Percentiles rank a stretch among this genome's conserved stretches.
Conservation (phyloP, 164 flowering plant species). For the Kingdonia uniflora region DNA sequence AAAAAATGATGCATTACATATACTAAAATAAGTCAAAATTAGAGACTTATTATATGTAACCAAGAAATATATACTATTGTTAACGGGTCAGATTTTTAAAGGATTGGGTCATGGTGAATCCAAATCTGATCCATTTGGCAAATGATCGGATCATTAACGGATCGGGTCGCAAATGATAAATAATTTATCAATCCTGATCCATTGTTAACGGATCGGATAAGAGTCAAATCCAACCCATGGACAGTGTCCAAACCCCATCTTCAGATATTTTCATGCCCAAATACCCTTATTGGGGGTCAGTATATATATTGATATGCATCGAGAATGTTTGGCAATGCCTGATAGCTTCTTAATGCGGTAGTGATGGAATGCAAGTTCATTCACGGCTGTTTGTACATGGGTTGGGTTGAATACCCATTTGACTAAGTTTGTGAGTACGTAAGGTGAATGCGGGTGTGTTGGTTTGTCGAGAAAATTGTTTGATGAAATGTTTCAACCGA, state of each 20-base stretch:
- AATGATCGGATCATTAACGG: too few relatives aligned
- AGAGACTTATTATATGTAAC: too few relatives aligned
- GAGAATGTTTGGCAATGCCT: constrained; percentile 9
- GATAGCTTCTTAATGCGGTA: constrained; percentile 54
- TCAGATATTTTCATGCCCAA: constrained; percentile 58
- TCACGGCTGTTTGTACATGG: constrained; percentile 32
- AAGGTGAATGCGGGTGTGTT: constrained; percentile 37
- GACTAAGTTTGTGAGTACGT: constrained; percentile 48
- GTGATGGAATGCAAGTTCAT: constrained; percentile 45
- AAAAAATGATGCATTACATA: too few relatives aligned
- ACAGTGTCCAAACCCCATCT: constrained; percentile 21
- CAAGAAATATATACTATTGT: too few relatives aligned
- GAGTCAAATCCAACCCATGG: too few relatives aligned
- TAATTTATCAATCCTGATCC: too few relatives aligned
- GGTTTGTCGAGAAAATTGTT: constrained; percentile 30
- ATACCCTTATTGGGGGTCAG: constrained; percentile 53
- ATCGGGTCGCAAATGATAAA: too few relatives aligned
- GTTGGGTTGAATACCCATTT: constrained; percentile 30
- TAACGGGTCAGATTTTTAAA: too few relatives aligned
- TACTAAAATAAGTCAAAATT: too few relatives aligned
- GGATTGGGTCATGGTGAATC: too few relatives aligned
- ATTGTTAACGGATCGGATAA: too few relatives aligned
- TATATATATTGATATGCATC: constrained; percentile 30
- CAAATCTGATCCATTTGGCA: too few relatives aligned
- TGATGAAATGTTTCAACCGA: constrained; percentile 43